A percentile compares a stretch with the other conserved stretches of the same genome.
Conservation (phyloP, 2,329 filamentous ascomycete species). For the Aspergillus sp. region DNA sequence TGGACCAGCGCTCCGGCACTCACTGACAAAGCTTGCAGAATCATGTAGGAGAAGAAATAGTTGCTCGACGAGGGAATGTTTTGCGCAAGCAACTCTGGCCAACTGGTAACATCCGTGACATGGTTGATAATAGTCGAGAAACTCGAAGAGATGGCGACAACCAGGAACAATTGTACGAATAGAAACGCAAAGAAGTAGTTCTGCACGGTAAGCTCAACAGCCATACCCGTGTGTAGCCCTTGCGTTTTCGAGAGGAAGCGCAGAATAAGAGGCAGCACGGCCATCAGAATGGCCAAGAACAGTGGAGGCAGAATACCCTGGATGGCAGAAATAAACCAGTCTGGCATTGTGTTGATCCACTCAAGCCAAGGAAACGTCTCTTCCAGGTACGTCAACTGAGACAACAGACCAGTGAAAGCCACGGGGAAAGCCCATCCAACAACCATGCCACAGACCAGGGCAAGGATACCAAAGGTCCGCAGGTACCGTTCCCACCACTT, state of each 20-base stretch:
- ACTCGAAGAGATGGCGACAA: conserved; percentile 78
- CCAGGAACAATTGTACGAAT: conserved; percentile 89
- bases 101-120: conserved; percentile 60
- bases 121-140: conserved; percentile 59
- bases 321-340: conserved; percentile 58
- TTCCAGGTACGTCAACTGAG: conserved; percentile 67
- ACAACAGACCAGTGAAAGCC: conserved; percentile 74
- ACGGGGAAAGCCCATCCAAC: conserved; percentile 88
- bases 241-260: conserved; percentile 64
- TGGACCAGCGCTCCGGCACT: conserved; percentile 86
- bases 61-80: conserved; percentile 83
- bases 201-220: conserved; percentile 76
- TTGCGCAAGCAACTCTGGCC: conserved; percentile 64
- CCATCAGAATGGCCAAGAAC: conserved; percentile 68
- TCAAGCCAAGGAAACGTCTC: conserved; percentile 59
- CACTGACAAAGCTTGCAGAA: conserved; percentile 84
- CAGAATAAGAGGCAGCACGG: conserved; percentile 74
- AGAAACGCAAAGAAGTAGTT: conserved; percentile 89
- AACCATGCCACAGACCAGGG: conserved; percentile 65
- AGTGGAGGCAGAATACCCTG: conserved; percentile 81
- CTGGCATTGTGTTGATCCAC: conserved; percentile 60
- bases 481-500: conserved; percentile 88
- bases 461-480: conserved; percentile 59
- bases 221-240: conserved; percentile 75
- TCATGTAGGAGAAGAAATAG: conserved; percentile 98